phyloP scores from a whole-genome alignment of 2,329 filamentous ascomycete genomes.

The Colletotrichum zoysiae region DNA sequence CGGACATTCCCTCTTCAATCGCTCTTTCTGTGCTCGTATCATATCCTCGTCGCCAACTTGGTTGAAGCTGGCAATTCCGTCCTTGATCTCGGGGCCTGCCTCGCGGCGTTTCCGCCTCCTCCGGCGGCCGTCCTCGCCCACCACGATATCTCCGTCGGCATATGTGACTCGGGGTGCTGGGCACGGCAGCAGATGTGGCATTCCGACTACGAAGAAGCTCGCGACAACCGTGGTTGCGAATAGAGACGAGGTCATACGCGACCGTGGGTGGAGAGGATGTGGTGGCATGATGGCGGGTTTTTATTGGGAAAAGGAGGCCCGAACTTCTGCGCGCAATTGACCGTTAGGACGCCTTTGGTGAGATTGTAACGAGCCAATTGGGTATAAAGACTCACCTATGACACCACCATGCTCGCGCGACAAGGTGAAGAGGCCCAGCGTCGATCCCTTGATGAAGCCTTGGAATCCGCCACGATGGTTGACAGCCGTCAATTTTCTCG shows the following conservation, averaged over 20 bases:
- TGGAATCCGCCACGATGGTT: constrained; percentile 8
- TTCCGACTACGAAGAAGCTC: constrained; percentile 90
- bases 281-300: constrained; percentile 74
- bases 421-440: constrained; percentile 3
- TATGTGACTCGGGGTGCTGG: constrained; percentile 82
- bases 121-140: constrained; percentile 60
- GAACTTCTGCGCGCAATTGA: constrained; percentile 30
- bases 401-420: constrained; percentile 39
- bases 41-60: constrained; percentile 54
- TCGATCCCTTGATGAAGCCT: constrained; percentile 23
- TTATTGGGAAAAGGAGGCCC: constrained; percentile 30
- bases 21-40: constrained; percentile 51
- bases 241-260: constrained; percentile 90
- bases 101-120: constrained; percentile 57
- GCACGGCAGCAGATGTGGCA: constrained; percentile 92
- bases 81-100: constrained; percentile 54
- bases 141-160: constrained; percentile 74
- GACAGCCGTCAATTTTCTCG: constrained; percentile 27
- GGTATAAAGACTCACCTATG: constrained; percentile 32
- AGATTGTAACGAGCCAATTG: not conserved
- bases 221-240: constrained; percentile 93
- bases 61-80: constrained; percentile 64
- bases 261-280: constrained; percentile 87
- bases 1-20: constrained; percentile 81
- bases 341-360: constrained; percentile 1